Evolutionary conservation across 106 monocot species (phyloP), one percentile per base, ranked within the genome.

Genomic region (Platanthera zijinensis): DNA sequence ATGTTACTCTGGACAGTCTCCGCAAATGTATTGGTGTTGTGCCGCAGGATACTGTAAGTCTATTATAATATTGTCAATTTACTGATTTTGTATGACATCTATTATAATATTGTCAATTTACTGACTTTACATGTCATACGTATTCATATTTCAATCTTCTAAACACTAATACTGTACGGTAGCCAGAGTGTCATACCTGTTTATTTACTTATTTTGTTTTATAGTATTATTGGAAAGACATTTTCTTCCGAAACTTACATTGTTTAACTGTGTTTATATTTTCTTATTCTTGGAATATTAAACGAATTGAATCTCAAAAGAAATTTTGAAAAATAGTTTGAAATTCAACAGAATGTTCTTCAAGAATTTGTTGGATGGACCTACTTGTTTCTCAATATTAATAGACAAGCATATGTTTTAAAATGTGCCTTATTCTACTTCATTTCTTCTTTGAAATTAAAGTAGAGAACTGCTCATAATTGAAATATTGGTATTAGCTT

Each of bases 31-130:
- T 99, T 71, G 97, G 94, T 73, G 91, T 99, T 81, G 97, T 99
- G 28, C 97, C 97, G 66, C 97, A 99, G 64, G 97, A 99, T 83
- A 99, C 97, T 74, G 97, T 99, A 71, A 89, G 93, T 32, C 4
- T 66, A 61, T 61, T 61, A 61, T 57, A 39, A 30, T 66, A 66
- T 66, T 66, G 19, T 66, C 32, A 10, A 1, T 32, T 11, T 66
- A 11, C 30, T 32, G 30, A 13, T 2, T 30, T 66, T 3, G 11
- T 11, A 66, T 32, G 32, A 45, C 39, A 3, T 39, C 39, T 39
- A 39, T 39, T 39, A 39, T 39, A 39, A 39, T 17, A 21, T 17
- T 66, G 25, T 66, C 32, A 10, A 5, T 32, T 11, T 66, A 11
- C 30, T 32, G 30, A 13, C 9, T 30, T 66, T 3, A 10, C 9